Conservation (phyloP, 2,329 filamentous ascomycete species). For the Beauveria bassiana region DNA sequence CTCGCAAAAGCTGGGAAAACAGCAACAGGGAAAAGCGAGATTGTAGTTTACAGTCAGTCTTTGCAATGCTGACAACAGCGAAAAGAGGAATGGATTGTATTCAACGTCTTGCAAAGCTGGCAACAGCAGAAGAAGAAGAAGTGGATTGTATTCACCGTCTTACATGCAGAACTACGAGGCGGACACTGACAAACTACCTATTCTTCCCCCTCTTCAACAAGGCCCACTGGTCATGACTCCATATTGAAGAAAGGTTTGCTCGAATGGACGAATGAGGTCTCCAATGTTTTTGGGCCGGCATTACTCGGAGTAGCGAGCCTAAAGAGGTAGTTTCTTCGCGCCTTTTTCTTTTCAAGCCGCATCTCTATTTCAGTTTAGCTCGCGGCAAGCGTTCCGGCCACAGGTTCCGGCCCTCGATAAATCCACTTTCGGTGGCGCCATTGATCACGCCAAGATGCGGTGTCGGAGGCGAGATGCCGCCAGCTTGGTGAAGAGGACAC, state of each 20-base stretch:
- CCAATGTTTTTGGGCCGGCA: conserved; percentile 1
- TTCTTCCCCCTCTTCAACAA: background rate
- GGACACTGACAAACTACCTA: conserved; percentile 4
- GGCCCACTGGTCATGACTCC: conserved; percentile 3
- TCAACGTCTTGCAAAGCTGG: background rate
- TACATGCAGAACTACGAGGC: background rate
- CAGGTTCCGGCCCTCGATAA: background rate
- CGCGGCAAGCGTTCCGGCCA: background rate
- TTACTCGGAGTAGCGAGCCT: conserved; percentile 7
- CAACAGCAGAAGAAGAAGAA: no score
- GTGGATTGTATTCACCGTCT: background rate
- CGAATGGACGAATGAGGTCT: background rate
- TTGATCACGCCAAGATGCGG: conserved; percentile 5
- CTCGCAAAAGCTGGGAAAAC: no score
- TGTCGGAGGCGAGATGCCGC: background rate
- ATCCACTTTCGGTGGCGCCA: conserved; percentile 8
- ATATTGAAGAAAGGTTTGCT: background rate
- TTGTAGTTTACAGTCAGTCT: no score
- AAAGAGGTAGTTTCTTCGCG: background rate
- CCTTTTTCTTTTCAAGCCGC: background rate
- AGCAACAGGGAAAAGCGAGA: no score
- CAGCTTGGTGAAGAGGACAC: no score
- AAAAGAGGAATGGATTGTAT: background rate
- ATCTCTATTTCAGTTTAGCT: background rate
- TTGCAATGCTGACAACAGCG: background rate